Evolutionary conservation across 495 filamentous ascomycete genomes (phyloP).

Genomic region (Penicillium tannophilum): DNA sequence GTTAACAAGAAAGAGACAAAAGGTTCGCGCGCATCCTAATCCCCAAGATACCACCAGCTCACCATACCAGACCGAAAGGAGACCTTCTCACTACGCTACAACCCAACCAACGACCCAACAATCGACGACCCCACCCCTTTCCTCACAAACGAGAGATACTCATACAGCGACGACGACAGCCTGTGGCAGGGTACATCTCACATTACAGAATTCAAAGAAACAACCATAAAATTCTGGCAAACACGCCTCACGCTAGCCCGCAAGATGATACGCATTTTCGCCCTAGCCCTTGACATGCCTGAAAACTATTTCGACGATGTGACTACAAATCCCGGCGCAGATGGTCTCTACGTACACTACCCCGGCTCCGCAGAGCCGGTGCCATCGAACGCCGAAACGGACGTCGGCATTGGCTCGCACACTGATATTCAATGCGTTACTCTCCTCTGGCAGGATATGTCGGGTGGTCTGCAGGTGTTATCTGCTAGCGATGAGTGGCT

Average conservation of each 20-base stretch:
- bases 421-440: conserved; percentile 63
- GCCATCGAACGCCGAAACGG: conserved; percentile 23
- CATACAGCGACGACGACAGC: conserved; percentile 45
- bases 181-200: conserved; percentile 52
- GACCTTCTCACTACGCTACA: conserved; percentile 48
- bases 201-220: conserved; percentile 49
- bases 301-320: conserved; percentile 55
- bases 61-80: conserved; percentile 36
- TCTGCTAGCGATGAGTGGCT: conserved; percentile 56
- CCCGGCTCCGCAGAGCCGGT: conserved; percentile 40
- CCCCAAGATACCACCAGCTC: neutral
- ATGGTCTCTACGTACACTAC: conserved; percentile 54
- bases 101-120: conserved; percentile 47
- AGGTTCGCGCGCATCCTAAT: conserved; percentile 14
- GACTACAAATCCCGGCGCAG: conserved; percentile 52
- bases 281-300: conserved; percentile 48
- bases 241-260: conserved; percentile 48
- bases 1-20: conserved; percentile 32
- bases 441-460: conserved; percentile 56
- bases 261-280: conserved; percentile 51
- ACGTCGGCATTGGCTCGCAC: conserved; percentile 57
- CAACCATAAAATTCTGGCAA: conserved; percentile 49
- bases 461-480: conserved; percentile 56
- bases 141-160: conserved; percentile 36
- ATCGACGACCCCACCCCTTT: conserved; percentile 32